These are phyloP conservation scores for Backusella parvicylindrica DNA, from an alignment of 192 early-diverging fungal genomes.

Conservation along the genomic window DNA sequence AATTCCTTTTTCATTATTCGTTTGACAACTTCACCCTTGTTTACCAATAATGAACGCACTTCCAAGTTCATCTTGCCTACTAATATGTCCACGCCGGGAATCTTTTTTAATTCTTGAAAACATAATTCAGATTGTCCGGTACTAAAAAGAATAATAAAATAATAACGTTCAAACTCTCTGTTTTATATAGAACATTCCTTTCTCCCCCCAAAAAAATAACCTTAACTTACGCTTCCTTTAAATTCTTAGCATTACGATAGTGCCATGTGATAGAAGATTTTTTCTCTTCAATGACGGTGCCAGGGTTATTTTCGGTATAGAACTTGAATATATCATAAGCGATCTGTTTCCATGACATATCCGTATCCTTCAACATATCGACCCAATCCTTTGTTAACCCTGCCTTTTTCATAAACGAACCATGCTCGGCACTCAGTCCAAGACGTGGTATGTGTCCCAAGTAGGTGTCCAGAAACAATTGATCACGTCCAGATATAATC, in stretches of 20 bases:
- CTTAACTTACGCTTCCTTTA: slow-evolving; percentile 23
- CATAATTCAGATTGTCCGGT: slow-evolving; percentile 15
- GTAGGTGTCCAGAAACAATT: slow-evolving; percentile 78
- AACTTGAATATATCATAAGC: slow-evolving; percentile 87
- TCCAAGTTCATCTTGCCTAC: slow-evolving; percentile 98
- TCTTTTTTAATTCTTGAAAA: slow-evolving; percentile 13
- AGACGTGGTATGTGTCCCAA: slow-evolving; percentile 74
- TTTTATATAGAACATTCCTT: background rate
- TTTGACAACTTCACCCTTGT: slow-evolving; percentile 97
- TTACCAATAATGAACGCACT: slow-evolving; percentile 86
- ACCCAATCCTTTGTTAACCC: slow-evolving; percentile 63
- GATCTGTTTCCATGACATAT: slow-evolving; percentile 88
- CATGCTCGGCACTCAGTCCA: slow-evolving; percentile 92
- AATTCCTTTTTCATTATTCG: slow-evolving; percentile 61
- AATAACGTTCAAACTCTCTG: background rate
- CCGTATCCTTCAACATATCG: slow-evolving; percentile 63
- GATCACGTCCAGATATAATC: slow-evolving; percentile 91
- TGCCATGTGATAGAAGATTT: slow-evolving; percentile 95
- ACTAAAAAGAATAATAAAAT: background rate
- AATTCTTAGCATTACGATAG: slow-evolving; percentile 60
- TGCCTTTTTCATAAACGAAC: slow-evolving; percentile 89
- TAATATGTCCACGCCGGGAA: slow-evolving; percentile 81
- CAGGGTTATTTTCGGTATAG: slow-evolving; percentile 89
- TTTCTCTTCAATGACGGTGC: slow-evolving; percentile 91
- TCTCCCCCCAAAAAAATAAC: background rate